Conservation (phyloP, 306 rosid genomes). For the Castanopsis chinensis region DNA sequence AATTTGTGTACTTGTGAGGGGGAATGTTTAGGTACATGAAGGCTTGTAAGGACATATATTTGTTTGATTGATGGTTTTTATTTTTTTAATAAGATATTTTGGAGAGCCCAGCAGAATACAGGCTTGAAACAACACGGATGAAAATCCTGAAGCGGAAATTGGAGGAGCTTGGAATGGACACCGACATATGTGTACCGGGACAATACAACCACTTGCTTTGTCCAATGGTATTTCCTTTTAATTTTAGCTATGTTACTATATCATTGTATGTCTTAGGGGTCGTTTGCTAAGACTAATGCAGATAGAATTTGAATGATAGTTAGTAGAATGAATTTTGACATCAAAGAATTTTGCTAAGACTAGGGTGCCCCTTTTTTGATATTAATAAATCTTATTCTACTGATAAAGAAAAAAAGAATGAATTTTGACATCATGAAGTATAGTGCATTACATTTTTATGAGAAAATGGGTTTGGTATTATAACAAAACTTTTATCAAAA, state of each 20-base stretch:
- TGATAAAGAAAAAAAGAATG: no score
- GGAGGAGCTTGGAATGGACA: conserved; percentile 55
- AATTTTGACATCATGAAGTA: no score
- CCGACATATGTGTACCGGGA: conserved; percentile 42
- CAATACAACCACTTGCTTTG: conserved; percentile 62
- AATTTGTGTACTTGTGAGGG: not conserved
- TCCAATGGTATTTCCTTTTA: conserved; percentile 48
- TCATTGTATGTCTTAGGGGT: not conserved
- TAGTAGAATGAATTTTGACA: no score
- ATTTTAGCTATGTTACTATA: not conserved
- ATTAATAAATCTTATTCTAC: no score
- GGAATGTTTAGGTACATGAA: not conserved
- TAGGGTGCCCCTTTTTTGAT: no score
- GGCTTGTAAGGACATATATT: not conserved
- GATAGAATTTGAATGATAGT: no score
- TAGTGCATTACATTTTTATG: no score
- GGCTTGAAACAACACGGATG: conserved; percentile 3
- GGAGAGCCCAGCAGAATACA: conserved; percentile 35
- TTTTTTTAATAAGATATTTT: conserved; percentile 27
- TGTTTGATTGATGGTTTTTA: conserved; percentile 8
- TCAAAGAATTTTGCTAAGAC: no score
- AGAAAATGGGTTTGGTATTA: no score
- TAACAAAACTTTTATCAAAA: no score
- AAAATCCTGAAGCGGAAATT: conserved; percentile 43
- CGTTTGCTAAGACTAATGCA: not conserved